Percentiles rank a stretch among this genome's conserved stretches.
Evolutionary conservation across 2,329 filamentous ascomycete species (phyloP).

Genomic region (Xylariales sp.): DNA sequence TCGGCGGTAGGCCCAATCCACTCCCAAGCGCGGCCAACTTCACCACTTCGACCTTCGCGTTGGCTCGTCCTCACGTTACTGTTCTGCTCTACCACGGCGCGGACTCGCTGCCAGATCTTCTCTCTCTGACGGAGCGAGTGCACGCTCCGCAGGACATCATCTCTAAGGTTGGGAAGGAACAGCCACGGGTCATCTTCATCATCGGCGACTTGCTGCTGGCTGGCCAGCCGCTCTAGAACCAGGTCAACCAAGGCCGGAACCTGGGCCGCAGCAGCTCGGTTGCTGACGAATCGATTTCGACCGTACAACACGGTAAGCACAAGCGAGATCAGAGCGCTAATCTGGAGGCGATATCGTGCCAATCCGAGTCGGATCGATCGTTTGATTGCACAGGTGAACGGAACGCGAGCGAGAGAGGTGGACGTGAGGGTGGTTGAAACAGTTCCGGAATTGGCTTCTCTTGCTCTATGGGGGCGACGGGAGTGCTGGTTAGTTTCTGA

Average conservation of each 20-base stretch:
- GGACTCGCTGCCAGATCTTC: slow-evolving; percentile 78
- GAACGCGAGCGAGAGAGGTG: slow-evolving; percentile 86
- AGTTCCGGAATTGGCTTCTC: slow-evolving; percentile 48
- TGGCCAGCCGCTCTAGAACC: slow-evolving; percentile 78
- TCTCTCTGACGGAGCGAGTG: slow-evolving; percentile 74
- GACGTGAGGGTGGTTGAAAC: slow-evolving; percentile 67
- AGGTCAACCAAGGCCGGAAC: slow-evolving; percentile 80
- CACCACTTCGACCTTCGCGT: slow-evolving; percentile 62
- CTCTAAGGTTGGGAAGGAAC: slow-evolving; percentile 81
- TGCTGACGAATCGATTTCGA: slow-evolving; percentile 58
- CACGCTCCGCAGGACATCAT: slow-evolving; percentile 82
- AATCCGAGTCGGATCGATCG: slow-evolving; percentile 73
- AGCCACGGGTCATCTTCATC: slow-evolving; percentile 71
- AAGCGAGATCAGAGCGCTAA: slow-evolving; percentile 60
- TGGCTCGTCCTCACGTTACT: slow-evolving; percentile 79
- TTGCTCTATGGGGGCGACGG: slow-evolving; percentile 68
- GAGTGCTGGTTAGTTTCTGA: slow-evolving; percentile 93
- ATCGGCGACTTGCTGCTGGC: slow-evolving; percentile 72
- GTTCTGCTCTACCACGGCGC: slow-evolving; percentile 84
- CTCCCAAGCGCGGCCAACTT: slow-evolving; percentile 64
- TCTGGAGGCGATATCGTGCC: slow-evolving; percentile 82
- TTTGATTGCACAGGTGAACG: slow-evolving; percentile 76
- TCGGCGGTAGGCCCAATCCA: slow-evolving; percentile 59
- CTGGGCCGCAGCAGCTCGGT: slow-evolving; percentile 61
- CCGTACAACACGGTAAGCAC: slow-evolving; percentile 55